Evolutionary conservation across 768 basidiomycete genomes (phyloP), one percentile per base, ranked within the genome.

Genomic region (Leucocoprinus birnbaumii): DNA sequence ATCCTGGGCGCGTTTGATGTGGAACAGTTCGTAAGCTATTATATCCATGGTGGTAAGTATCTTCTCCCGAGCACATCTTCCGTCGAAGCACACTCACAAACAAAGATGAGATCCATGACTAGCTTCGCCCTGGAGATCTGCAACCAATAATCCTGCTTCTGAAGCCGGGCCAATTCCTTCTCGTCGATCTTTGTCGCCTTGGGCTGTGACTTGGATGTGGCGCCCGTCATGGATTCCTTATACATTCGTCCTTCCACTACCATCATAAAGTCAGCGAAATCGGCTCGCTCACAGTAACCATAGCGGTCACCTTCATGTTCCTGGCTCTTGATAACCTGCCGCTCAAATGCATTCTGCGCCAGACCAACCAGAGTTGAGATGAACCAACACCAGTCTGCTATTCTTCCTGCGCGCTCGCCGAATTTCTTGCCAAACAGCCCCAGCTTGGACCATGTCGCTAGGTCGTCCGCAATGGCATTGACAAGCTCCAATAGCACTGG

Each of bases 311-410:
- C 83, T 75, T 89, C 76, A 41, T 80, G 77, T 65, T 83, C 82
- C 38, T 84, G 74, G 51, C 79, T 76, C 35, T 74, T 78, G 26
- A 90, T 85, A 59, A 93, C 80, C 59, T 83, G 78, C 62, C 86
- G 76, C 66, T 94, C 90, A 2, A 94, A 84, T 6, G 83, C 82
- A 66, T 93, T 91, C 72, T 93, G 90, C 6, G 93, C 90, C 4
- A 94, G 73, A 46, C 85, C 85, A 11, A 90, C 89, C 26, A 93
- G 73, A 0, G 89, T 94, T 14, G 86, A 76, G 25, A 88, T 71
- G 59, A 94, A 78, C 91, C 91, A 94, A 65, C 91, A 91, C 87
- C 88, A 92, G 67, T 93, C 84, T 1, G 91, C 83, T 63, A 91
- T 83, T 10, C 83, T 80, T 34, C 75, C 89, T 2, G 90, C 91